These are phyloP conservation scores for Zizania latifolia DNA, from an alignment of 176 grass and related monocot genomes.

Conservation along the genomic window DNA sequence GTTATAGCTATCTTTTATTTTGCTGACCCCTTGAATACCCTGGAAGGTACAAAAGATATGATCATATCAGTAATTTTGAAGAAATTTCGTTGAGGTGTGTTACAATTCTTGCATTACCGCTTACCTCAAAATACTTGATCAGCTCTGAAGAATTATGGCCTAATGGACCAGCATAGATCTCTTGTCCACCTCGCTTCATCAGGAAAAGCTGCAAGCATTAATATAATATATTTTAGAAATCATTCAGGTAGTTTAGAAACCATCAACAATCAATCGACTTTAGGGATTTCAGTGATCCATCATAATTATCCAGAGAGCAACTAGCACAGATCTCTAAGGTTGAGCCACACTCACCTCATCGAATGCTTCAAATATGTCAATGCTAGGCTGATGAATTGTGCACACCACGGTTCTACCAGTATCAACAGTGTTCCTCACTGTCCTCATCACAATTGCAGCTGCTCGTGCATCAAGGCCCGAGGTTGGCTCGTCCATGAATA, in stretches of 20 bases:
- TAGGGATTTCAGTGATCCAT: neutral
- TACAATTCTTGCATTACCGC: neutral
- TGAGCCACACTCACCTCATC: constrained; percentile 58
- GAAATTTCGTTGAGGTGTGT: neutral
- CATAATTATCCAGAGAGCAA: neutral
- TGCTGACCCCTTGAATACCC: constrained; percentile 52
- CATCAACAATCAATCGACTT: neutral
- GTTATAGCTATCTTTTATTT: constrained; percentile 90
- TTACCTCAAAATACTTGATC: constrained; percentile 88
- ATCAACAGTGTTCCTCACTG: constrained; percentile 81
- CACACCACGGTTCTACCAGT: constrained; percentile 89
- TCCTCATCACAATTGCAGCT: constrained; percentile 88
- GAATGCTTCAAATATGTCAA: constrained; percentile 97
- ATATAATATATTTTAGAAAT: constrained; percentile 16
- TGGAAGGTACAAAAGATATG: constrained; percentile 20
- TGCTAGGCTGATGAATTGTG: constrained; percentile 95
- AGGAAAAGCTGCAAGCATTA: constrained; percentile 65
- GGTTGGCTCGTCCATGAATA: constrained; percentile 93
- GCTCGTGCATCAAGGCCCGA: constrained; percentile 85
- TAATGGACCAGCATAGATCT: constrained; percentile 86
- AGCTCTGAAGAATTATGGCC: constrained; percentile 65
- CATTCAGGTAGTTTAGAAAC: neutral
- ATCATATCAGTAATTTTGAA: neutral
- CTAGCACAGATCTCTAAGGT: neutral
- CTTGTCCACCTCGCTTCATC: constrained; percentile 85